phyloP scores from a whole-genome alignment of 192 early-diverging fungal species.

The Lunasporangiospora selenospora region DNA sequence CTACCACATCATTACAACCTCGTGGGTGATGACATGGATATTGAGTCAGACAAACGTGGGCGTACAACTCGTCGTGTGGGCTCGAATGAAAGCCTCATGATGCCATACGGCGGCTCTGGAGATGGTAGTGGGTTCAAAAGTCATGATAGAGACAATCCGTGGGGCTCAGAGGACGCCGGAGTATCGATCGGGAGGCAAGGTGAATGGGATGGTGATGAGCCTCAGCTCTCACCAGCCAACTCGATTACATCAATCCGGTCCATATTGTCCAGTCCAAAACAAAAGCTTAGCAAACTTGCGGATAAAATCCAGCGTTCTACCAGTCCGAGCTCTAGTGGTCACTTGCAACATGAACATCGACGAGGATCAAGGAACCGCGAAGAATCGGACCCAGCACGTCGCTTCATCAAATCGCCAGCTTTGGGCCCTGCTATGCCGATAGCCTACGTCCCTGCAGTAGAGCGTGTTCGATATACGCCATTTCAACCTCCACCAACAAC shows the following conservation, averaged over 20 bases:
- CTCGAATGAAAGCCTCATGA: conserved; percentile 16
- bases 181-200: conserved; percentile 18
- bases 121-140: background rate
- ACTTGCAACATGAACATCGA: conserved; percentile 33
- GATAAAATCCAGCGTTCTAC: conserved; percentile 50
- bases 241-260: conserved; percentile 41
- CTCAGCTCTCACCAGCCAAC: conserved; percentile 34
- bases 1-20: conserved; percentile 52
- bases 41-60: conserved; percentile 12
- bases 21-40: conserved; percentile 43
- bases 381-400: conserved; percentile 14
- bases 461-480: conserved; percentile 51
- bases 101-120: background rate
- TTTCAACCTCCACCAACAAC: conserved; percentile 47
- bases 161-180: conserved; percentile 18
- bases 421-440: conserved; percentile 49
- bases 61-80: conserved; percentile 12
- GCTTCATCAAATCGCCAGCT: conserved; percentile 43
- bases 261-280: conserved; percentile 24
- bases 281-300: conserved; percentile 36
- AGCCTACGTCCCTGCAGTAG: conserved; percentile 54
- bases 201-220: conserved; percentile 21
- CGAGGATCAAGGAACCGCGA: conserved; percentile 37
- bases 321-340: conserved; percentile 45
- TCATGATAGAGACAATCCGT: conserved; percentile 11